Base-by-base conservation (phyloP, 345 rosid genomes). In the Geranium rotundifolium region DNA sequence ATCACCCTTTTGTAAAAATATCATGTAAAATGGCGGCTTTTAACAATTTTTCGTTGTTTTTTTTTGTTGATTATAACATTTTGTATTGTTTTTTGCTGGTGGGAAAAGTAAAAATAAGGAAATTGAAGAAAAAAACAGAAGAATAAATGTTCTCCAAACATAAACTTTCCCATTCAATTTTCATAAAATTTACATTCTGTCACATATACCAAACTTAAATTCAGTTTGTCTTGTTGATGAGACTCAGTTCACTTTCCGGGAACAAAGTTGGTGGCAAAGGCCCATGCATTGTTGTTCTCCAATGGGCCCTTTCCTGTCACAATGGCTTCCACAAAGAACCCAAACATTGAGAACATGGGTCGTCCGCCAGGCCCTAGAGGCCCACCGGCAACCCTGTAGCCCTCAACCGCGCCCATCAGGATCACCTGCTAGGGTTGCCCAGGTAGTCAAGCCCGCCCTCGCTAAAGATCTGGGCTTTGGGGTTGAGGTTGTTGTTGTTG, bases 201-300 rank as follows among this genome's bases (percentile, higher is more conserved):
- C 31, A 54, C 77, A 65, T 50, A 70, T 71, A 71, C 59, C 50
- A 10, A 56, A 23, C 27, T 23, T 49, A 59, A 27, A 9, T 46
- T 19, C 18, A 7, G 1, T 4, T 49, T 66, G 10, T 16, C 3
- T 3, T 17, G 14, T 20, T 55, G 52, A 15, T 69, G 27, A n/a
- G n/a, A n/a, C n/a, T n/a, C n/a, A n/a, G n/a, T n/a, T 87, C 82
- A 84, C 73, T 90, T 90, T 72, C 97, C 95, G 65, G 92, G 95
- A 58, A 81, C 90, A 60, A 84, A 90, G 95, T 87, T 89, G 61
- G 91, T 89, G 73, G 92, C 92, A 5, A 72, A 88, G 27, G 27
- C 27, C 27, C 27, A 23, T 23, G 27, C 27, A 23, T 23, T 23
- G 27, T 23, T 23, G 27, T 23, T 23, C 77, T 85, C 88, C 72